Evolutionary conservation across 352 stramenopile genomes (phyloP), one percentile per base, ranked within the genome.

Genomic region (Pythium aquatile): DNA sequence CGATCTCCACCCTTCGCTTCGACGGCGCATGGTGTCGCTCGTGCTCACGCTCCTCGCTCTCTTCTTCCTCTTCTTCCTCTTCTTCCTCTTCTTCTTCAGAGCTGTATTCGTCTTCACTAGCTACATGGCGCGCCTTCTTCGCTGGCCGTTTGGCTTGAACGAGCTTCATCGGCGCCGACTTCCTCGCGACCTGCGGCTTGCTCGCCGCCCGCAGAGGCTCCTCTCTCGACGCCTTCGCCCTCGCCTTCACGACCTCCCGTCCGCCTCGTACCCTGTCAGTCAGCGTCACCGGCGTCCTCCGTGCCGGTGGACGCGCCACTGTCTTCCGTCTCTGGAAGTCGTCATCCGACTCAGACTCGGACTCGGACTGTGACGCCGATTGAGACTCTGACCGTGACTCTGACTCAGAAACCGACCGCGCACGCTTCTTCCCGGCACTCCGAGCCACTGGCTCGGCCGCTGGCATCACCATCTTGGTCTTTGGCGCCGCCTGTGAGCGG

Each of bases 1-100:
- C 52, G 44, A 69, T 74, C 53, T 72, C 70, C 60, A 46, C 32
- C 13, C 63, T 69, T n/a, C 70, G 72, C 0, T 14, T 14, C 2
- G 47, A 24, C 5, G 33, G 48, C 17, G 48, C 29, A 24, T n/a
- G 33, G 42, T 9, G 28, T 2, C 46, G 61, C 35, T 26, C 49
- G 20, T 63, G 54, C 37, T 67, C 46, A 48, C 64, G 39, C 47
- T 61, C 55, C 1, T 65, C 10, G 8, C 37, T 47, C 44, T 56
- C 13, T 32, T 33, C 62, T 17, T 24, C 24, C 37, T 70, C 42
- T 0, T 56, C 62, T 17, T 24, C 24, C 37, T 70, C 42, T 0
- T 56, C 42, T 3, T 69, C 58, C 24, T 53, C 33, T 3, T 63
- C 55, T n/a, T 63, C 66, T 42, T 62, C 53, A 39, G 33, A 58